Percentiles rank a stretch among this genome's conserved stretches.
phyloP scores from a whole-genome alignment of 129 eudicot genomes.

The Pittosporum tobira region DNA sequence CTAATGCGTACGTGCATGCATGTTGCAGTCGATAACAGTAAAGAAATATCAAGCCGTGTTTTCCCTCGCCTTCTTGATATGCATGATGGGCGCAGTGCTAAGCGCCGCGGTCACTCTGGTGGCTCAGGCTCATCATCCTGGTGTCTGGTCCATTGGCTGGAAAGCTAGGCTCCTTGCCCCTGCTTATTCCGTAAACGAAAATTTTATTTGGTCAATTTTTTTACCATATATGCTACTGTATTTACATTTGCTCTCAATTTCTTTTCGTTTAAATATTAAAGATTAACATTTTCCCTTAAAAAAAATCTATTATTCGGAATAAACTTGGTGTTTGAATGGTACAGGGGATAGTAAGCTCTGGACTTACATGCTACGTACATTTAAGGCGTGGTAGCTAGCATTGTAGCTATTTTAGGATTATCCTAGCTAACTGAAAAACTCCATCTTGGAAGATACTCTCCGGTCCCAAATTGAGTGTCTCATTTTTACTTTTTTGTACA shows the following conservation, averaged over 20 bases:
- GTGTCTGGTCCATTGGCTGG: slow-evolving; percentile 25
- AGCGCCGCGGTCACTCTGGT: slow-evolving; percentile 18
- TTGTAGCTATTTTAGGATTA: slow-evolving; percentile 14
- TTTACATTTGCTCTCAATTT: too few species aligned
- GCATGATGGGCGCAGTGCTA: slow-evolving; percentile 21
- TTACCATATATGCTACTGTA: too few species aligned
- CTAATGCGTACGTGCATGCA: too few species aligned
- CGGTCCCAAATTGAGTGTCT: neutral
- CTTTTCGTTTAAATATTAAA: too few species aligned
- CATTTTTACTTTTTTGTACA: neutral
- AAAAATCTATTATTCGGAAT: neutral
- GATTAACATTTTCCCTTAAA: too few species aligned
- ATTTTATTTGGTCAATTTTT: too few species aligned
- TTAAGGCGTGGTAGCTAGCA: slow-evolving; percentile 12
- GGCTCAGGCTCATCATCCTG: slow-evolving; percentile 18
- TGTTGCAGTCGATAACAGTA: slow-evolving; percentile 22
- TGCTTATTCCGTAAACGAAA: slow-evolving; percentile 20
- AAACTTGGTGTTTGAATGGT: neutral
- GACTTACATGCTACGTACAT: slow-evolving; percentile 17
- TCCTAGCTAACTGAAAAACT: slow-evolving; percentile 13
- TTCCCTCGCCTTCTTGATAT: slow-evolving; percentile 19
- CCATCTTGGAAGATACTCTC: slow-evolving; percentile 17
- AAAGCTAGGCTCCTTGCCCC: slow-evolving; percentile 27
- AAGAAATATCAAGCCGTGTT: slow-evolving; percentile 22
- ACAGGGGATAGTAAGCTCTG: slow-evolving; percentile 20